phyloP scores from a whole-genome alignment of 257 asterid genomes.

The Marsdenia floribunda region DNA sequence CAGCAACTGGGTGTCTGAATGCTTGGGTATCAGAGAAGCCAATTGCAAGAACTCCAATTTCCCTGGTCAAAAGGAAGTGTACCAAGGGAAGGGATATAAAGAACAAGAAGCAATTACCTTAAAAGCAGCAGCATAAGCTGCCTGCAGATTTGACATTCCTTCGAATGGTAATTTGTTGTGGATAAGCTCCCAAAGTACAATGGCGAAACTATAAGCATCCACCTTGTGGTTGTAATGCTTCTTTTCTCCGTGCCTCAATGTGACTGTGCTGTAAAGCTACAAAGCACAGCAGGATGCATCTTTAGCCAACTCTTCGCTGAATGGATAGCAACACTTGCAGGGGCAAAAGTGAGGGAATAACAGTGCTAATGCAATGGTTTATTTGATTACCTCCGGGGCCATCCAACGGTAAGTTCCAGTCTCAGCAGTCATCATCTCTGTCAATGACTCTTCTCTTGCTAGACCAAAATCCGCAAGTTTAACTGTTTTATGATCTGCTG shows the following conservation, averaged over 20 bases:
- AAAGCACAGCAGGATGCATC: constrained; percentile 10
- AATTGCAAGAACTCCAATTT: neutral
- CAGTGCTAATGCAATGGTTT: neutral
- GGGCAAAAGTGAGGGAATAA: neutral
- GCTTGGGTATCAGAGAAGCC: neutral
- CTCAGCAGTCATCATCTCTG: constrained; percentile 99
- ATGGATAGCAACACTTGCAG: constrained; percentile 1
- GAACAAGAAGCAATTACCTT: constrained; percentile 41
- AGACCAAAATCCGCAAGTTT: constrained; percentile 95
- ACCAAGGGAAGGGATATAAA: neutral
- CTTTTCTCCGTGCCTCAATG: constrained; percentile 92
- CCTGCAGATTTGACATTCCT: constrained; percentile 97
- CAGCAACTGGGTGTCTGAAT: neutral
- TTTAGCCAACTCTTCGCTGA: neutral
- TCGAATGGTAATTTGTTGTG: constrained; percentile 78
- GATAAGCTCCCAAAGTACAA: constrained; percentile 92
- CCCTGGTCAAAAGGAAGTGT: neutral
- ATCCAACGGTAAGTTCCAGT: constrained; percentile 99
- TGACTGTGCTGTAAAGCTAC: constrained; percentile 94
- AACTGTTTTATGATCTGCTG: constrained; percentile 69
- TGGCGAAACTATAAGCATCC: constrained; percentile 95
- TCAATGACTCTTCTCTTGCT: constrained; percentile 96
- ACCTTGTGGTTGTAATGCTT: constrained; percentile 97
- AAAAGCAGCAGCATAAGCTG: constrained; percentile 98
- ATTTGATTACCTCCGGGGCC: constrained; percentile 72